phyloP scores from a whole-genome alignment of 257 asterid species.

The Eucommia ulmoides region DNA sequence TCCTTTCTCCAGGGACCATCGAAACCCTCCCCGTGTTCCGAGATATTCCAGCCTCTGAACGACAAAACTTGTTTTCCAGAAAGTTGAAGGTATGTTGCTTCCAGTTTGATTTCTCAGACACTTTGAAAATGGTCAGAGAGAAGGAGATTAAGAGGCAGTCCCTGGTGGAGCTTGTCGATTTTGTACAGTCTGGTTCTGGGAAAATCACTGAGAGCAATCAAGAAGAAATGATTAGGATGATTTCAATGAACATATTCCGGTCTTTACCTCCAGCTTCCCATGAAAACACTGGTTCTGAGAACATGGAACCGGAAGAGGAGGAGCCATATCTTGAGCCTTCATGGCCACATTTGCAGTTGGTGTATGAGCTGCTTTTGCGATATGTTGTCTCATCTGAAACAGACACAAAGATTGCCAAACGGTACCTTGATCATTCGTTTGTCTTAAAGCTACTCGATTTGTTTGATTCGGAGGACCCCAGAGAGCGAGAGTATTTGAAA shows the following conservation, averaged over 20 bases:
- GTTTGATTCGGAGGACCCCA: conserved; percentile 75
- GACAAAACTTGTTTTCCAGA: conserved; percentile 43
- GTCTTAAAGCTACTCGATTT: conserved; percentile 55
- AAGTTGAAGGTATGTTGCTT: conserved; percentile 54
- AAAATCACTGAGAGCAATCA: conserved; percentile 51
- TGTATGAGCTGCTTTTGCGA: conserved; percentile 57
- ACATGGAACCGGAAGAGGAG: conserved; percentile 52
- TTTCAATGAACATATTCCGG: conserved; percentile 56
- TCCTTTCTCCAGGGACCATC: conserved; percentile 24
- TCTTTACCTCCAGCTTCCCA: conserved; percentile 51
- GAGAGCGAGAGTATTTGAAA: conserved; percentile 85
- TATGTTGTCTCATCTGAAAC: conserved; percentile 63
- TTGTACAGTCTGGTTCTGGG: conserved; percentile 42
- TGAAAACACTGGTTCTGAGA: conserved; percentile 49
- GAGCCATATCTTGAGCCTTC: conserved; percentile 59
- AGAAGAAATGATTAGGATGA: conserved; percentile 65
- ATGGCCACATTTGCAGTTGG: conserved; percentile 72
- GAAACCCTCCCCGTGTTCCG: conserved; percentile 53
- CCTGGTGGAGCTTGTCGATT: conserved; percentile 59
- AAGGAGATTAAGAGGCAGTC: conserved; percentile 67
- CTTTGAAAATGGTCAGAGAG: conserved; percentile 40
- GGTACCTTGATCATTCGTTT: conserved; percentile 62
- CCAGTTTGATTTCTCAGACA: conserved; percentile 44
- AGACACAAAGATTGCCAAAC: conserved; percentile 58
- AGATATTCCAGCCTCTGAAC: conserved; percentile 44